phyloP scores from a whole-genome alignment of 2,329 filamentous ascomycete species.

The Fusarium illudens region DNA sequence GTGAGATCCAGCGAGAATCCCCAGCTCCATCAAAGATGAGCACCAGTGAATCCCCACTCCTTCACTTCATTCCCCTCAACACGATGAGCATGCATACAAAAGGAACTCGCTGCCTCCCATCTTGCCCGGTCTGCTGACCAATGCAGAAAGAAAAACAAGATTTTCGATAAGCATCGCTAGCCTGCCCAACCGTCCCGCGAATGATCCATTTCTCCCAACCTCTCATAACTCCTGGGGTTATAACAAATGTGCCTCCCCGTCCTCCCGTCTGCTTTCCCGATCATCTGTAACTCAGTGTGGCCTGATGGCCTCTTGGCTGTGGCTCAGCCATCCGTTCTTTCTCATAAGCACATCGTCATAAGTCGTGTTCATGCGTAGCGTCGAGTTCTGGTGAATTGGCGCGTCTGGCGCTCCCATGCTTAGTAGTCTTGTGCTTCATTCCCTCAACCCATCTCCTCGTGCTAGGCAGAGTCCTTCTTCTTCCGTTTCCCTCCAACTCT shows the following conservation, averaged over 20 bases:
- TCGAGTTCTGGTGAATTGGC: slow-evolving; percentile 8
- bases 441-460: not conserved
- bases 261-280: not conserved
- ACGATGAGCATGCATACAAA: slow-evolving; percentile 26
- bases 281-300: not conserved
- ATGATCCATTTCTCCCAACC: slow-evolving; percentile 25
- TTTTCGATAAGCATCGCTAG: slow-evolving; percentile 38
- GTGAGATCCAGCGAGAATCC: slow-evolving; percentile 1
- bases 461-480: slow-evolving; percentile 34
- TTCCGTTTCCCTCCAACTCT: slow-evolving; percentile 41
- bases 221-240: slow-evolving; percentile 14
- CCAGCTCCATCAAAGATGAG: not conserved
- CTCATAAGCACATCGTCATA: slow-evolving; percentile 1
- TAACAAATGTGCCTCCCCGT: slow-evolving; percentile 15
- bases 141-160: slow-evolving; percentile 34
- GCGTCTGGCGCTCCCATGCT: not conserved
- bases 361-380: slow-evolving; percentile 10
- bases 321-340: not conserved
- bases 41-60: not conserved
- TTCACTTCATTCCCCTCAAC: not conserved
- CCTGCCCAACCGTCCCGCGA: slow-evolving; percentile 29
- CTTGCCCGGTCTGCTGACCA: slow-evolving; percentile 18
- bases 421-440: not conserved
- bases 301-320: not conserved
- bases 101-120: slow-evolving; percentile 28